These are phyloP conservation scores for Phytophthora palmivora DNA, from an alignment of 352 stramenopile genomes.

Conservation along the genomic window DNA sequence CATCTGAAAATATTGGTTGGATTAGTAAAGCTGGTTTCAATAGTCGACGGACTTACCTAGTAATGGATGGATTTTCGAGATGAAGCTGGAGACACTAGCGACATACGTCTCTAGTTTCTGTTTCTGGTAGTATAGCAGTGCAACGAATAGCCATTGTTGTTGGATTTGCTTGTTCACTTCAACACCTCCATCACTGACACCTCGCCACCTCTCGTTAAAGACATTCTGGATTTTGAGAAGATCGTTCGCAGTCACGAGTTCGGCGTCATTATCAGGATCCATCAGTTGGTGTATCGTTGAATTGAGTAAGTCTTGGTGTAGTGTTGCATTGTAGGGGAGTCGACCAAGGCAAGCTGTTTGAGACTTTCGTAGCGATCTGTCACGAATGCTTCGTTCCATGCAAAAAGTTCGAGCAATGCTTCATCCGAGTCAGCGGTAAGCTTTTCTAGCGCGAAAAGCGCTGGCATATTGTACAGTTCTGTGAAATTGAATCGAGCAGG, in stretches of 20 bases:
- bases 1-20: too few relatives aligned
- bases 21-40: too few relatives aligned
- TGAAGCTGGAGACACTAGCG: conserved; percentile 35
- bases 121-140: conserved; percentile 55
- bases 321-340: conserved; percentile 57
- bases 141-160: conserved; percentile 53
- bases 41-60: conserved; percentile 32
- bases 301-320: conserved; percentile 58
- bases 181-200: conserved; percentile 44
- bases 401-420: conserved; percentile 55
- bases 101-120: conserved; percentile 49
- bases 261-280: conserved; percentile 53
- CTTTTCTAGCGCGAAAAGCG: conserved; percentile 49
- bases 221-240: conserved; percentile 44
- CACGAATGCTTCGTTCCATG: conserved; percentile 59
- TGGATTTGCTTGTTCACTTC: conserved; percentile 55
- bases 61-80: conserved; percentile 42
- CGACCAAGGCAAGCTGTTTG: conserved; percentile 44
- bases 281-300: conserved; percentile 46
- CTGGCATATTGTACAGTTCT: conserved; percentile 55
- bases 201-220: conserved; percentile 66
- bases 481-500: conserved; percentile 51
- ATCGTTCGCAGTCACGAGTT: conserved; percentile 45
- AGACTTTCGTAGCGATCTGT: conserved; percentile 34
- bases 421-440: conserved; percentile 18